phyloP scores from a whole-genome alignment of 768 basidiomycete genomes.

The Mycena maculata region DNA sequence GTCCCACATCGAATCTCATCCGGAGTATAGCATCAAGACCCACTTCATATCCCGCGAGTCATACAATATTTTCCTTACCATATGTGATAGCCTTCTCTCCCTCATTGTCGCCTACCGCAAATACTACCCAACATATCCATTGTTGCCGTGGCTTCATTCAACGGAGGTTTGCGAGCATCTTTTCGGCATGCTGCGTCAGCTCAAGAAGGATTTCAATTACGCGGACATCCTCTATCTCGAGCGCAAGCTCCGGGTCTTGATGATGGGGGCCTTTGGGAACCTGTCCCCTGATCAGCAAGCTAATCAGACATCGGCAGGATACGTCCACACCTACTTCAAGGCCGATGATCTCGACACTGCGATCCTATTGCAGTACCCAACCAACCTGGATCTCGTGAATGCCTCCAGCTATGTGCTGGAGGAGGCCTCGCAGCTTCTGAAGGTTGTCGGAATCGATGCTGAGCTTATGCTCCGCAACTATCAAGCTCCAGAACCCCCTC shows the following conservation, averaged over 20 bases:
- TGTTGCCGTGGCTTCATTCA: no score
- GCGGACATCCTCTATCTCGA: not conserved
- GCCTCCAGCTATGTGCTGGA: not conserved
- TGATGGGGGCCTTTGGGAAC: not conserved
- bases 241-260: not conserved
- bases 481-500: not conserved
- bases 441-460: not conserved
- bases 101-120: no score
- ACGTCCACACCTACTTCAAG: slow-evolving; percentile 38
- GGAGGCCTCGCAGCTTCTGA: not conserved
- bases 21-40: no score
- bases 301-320: slow-evolving; percentile 32
- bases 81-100: no score
- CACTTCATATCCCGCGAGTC: no score
- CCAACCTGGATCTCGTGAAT: slow-evolving; percentile 21
- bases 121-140: no score
- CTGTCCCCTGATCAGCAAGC: slow-evolving; percentile 13
- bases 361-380: slow-evolving; percentile 26
- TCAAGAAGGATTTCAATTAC: no score
- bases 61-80: no score
- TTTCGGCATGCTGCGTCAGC: no score
- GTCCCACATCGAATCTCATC: no score
- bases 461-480: not conserved
- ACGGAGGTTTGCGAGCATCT: no score
- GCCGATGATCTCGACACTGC: slow-evolving; percentile 27